Base-by-base conservation (phyloP, 805 yeast species). In the Kurtzmaniella cleridarum region DNA sequence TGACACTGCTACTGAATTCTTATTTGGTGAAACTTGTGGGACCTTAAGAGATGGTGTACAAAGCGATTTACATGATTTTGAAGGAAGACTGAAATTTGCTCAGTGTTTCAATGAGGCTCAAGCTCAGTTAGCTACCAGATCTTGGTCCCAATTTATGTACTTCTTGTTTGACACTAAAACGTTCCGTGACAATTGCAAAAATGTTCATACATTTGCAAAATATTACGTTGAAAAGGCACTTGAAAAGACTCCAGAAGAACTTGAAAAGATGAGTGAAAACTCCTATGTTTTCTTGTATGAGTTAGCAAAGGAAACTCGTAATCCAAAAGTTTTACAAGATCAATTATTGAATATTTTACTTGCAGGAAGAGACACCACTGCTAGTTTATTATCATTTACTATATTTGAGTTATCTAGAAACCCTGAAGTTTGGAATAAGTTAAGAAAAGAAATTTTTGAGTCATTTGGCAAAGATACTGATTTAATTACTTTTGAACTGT, bases 1-100 rank as follows among this genome's bases (percentile, higher is more conserved):
- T 40, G 73, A 67, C 45, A 58, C 69, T 20, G 60, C 71, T 8
- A 55, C 69, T 17, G 71, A 67, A 48, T 65, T 66, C 45, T 57
- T 67, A 39, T 63, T 67, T 50, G 73, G 73, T 16, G 66, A 62
- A 44, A 53, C 64, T 7, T 56, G 55, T 33, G 55, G 54, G 32
- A 49, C 60, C 16, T 55, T 64, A 29, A 47, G 45, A 26, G 65
- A 60, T 40, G 67, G 62, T 5, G 49, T 54, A 20, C 36, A 45
- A 23, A 12, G 29, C 15, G 42, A 53, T n/a, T 60, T 55, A 3
- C 50, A 55, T 27, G 58, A 54, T 14, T 54, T 58, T 37, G 55
- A 51, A 20, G 64, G 59, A 5, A 55, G 57, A 38, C 49, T 47
- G 15, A 51, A 51, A 2, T 67, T 67, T 48, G 65, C 66, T 27